A percentile compares a stretch with the other conserved stretches of the same genome.
These are phyloP conservation scores for Fusarium caatingaense DNA, from an alignment of 2,329 filamentous ascomycete species.

Conservation along the genomic window DNA sequence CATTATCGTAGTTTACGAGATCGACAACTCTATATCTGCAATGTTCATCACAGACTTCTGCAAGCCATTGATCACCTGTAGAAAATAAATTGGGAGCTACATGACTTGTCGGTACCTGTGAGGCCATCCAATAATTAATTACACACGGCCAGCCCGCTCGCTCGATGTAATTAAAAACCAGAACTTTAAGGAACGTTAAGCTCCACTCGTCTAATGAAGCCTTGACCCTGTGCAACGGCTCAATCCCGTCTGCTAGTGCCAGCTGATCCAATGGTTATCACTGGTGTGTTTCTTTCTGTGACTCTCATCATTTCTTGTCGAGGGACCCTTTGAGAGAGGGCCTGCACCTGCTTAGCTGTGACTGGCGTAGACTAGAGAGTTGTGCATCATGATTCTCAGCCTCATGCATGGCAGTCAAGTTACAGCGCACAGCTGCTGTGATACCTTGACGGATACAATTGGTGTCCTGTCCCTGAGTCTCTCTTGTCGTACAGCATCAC, in stretches of 20 bases:
- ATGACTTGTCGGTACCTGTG: constrained; percentile 9
- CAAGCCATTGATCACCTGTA: constrained; percentile 18
- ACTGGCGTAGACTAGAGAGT: background rate
- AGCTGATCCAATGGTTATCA: constrained; percentile 34
- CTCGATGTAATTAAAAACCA: constrained; percentile 46
- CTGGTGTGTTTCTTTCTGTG: constrained; percentile 22
- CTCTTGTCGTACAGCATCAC: constrained; percentile 14
- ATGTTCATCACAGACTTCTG: constrained; percentile 1
- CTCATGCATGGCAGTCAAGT: constrained; percentile 21
- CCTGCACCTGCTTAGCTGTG: background rate
- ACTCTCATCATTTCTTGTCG: constrained; percentile 31
- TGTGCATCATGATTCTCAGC: constrained; percentile 31
- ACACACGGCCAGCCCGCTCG: constrained; percentile 31
- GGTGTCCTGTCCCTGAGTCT: constrained; percentile 14
- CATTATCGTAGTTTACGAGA: background rate
- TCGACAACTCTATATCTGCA: background rate
- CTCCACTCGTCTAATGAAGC: constrained; percentile 40
- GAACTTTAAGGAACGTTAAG: constrained; percentile 40
- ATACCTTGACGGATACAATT: background rate
- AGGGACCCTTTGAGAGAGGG: constrained; percentile 3
- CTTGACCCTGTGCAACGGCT: constrained; percentile 37
- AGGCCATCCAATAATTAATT: constrained; percentile 37
- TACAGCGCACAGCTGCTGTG: constrained; percentile 7
- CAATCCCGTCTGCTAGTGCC: constrained; percentile 35
- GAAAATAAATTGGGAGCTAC: constrained; percentile 7